Evolutionary conservation across 805 yeast species (phyloP).

Genomic region (Monosporozyma aerobia): DNA sequence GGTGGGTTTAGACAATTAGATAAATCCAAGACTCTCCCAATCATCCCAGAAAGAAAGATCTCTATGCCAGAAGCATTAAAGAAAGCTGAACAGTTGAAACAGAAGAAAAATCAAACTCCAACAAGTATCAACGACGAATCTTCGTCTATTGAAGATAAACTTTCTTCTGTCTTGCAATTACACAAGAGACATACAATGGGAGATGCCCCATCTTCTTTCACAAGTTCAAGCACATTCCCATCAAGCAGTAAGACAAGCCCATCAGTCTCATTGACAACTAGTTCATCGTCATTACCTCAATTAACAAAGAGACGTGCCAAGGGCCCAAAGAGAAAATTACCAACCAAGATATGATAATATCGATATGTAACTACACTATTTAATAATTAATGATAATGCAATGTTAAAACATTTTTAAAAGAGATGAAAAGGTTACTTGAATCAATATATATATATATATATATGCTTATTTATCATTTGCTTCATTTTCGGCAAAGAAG

Average conservation of each 20-base stretch:
- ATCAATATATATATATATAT: too few species aligned
- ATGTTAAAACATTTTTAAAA: background rate
- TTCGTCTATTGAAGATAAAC: conserved; percentile 3
- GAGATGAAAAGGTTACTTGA: background rate
- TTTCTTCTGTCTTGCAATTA: conserved; percentile 9
- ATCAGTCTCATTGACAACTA: background rate
- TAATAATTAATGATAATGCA: background rate
- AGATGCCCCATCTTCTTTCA: background rate
- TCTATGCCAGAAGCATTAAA: conserved; percentile 25
- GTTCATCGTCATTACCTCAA: conserved; percentile 14
- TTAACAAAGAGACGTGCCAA: conserved; percentile 29
- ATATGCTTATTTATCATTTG: background rate
- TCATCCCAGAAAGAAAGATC: conserved; percentile 21
- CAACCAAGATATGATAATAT: conserved; percentile 10
- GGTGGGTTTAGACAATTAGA: conserved; percentile 1
- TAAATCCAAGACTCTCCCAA: conserved; percentile 14
- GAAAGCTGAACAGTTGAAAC: conserved; percentile 11
- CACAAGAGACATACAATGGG: conserved; percentile 1
- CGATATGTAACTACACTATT: background rate
- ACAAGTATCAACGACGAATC: background rate
- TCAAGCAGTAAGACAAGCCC: background rate
- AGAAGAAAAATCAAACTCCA: background rate
- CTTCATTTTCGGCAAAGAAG: conserved; percentile 60
- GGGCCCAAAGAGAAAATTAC: conserved; percentile 35
- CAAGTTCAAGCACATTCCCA: background rate